These are phyloP conservation scores for Trichoderma arundinaceum DNA, from an alignment of 2,329 filamentous ascomycete genomes.

Conservation along the genomic window DNA sequence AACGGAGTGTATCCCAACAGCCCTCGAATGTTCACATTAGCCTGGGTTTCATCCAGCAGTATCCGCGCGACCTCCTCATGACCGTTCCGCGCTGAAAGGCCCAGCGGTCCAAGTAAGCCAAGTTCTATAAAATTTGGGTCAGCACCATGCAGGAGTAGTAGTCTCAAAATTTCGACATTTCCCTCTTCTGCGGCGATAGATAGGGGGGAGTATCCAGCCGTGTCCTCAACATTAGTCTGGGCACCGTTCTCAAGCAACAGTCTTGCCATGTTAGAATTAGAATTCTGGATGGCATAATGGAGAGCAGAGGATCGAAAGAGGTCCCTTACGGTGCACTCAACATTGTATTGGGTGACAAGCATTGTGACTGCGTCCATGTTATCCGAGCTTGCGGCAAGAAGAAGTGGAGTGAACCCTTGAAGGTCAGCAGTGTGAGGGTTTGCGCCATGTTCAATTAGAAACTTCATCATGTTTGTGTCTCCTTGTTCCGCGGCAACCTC, in stretches of 20 bases:
- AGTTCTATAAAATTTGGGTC: not conserved
- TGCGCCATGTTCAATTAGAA: constrained; percentile 6
- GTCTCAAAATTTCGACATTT: not conserved
- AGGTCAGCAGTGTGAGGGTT: not conserved
- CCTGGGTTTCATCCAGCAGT: not conserved
- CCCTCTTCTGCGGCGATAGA: constrained; percentile 30
- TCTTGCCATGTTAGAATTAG: not conserved
- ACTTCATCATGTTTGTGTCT: not conserved
- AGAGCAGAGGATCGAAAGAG: not conserved
- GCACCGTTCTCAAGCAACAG: constrained; percentile 29
- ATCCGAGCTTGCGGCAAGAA: not conserved
- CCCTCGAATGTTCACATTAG: not conserved
- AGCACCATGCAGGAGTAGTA: constrained; percentile 16
- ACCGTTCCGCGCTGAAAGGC: not conserved
- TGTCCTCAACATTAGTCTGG: constrained; percentile 22
- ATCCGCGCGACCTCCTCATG: not conserved
- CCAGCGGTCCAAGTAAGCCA: not conserved
- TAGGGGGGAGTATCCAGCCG: constrained; percentile 31
- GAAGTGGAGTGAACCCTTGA: not conserved
- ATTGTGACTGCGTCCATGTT: not conserved
- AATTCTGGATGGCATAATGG: not conserved
- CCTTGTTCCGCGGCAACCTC: not conserved
- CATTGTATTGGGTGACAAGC: not conserved
- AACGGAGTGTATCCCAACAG: not conserved
- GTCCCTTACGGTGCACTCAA: not conserved